Conservation (phyloP, 129 eudicot genomes). For the Ambrosia artemisiifolia region DNA sequence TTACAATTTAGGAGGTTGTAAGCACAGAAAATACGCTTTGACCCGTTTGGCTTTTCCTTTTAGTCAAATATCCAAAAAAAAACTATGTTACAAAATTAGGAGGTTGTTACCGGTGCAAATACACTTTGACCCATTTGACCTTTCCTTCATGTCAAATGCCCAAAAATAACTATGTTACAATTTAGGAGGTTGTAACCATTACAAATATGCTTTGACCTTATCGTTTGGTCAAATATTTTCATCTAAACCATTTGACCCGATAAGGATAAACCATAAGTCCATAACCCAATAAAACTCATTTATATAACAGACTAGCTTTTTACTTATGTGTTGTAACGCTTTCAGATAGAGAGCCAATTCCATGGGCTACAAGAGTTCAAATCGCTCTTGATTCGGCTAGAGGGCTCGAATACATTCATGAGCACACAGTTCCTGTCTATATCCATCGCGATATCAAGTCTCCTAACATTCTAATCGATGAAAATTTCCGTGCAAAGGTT, state of each 20-base stretch:
- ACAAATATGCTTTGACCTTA: no score
- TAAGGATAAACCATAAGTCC: not conserved
- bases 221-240: not conserved
- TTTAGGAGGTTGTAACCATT: no score
- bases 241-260: not conserved
- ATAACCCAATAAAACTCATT: not conserved
- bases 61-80: not conserved
- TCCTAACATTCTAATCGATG: conserved; percentile 73
- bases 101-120: no score
- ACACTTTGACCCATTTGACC: no score
- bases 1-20: not conserved
- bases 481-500: conserved; percentile 84
- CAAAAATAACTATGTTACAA: no score
- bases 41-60: not conserved
- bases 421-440: conserved; percentile 82
- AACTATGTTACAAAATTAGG: no score
- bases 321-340: not conserved
- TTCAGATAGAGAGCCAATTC: conserved; percentile 55
- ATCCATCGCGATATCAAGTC: conserved; percentile 94
- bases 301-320: not conserved
- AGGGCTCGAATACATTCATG: conserved; percentile 98
- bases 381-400: conserved; percentile 97
- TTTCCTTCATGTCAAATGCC: no score
- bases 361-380: conserved; percentile 83
- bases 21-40: not conserved